Conservation (phyloP, 176 grass and related monocot genomes). For the Themeda triandra region DNA sequence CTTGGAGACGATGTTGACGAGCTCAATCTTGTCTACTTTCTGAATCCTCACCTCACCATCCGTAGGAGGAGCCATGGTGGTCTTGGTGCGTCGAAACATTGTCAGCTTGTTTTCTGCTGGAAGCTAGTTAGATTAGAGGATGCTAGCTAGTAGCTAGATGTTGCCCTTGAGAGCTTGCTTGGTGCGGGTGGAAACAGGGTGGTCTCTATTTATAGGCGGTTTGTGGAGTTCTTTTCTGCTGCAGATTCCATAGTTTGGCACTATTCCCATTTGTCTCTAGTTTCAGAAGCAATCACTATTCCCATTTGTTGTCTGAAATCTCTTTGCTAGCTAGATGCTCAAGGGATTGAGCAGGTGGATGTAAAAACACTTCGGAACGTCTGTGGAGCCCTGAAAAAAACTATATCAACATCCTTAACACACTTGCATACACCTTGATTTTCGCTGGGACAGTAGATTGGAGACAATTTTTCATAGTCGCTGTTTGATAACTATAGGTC, state of each 20-base stretch:
- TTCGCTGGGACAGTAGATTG: no score
- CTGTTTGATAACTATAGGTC: no score
- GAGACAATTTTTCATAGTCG: no score
- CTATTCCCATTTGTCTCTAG: neutral
- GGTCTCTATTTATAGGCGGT: constrained; percentile 6
- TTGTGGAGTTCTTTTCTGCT: neutral
- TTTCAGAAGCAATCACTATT: neutral
- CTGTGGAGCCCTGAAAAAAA: neutral
- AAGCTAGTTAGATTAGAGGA: neutral
- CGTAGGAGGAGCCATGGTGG: neutral
- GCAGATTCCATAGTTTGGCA: neutral
- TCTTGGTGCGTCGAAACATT: constrained; percentile 15
- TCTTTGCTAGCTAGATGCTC: neutral
- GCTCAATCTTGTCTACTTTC: constrained; percentile 43
- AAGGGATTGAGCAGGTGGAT: neutral
- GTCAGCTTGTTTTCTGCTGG: neutral
- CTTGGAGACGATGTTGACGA: constrained; percentile 26
- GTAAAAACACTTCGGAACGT: neutral
- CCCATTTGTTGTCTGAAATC: constrained; percentile 1
- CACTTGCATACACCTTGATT: no score
- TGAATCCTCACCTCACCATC: constrained; percentile 35
- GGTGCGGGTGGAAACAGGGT: neutral
- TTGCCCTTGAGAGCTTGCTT: neutral
- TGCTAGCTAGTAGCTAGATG: neutral
- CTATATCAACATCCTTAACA: no score